phyloP scores from a whole-genome alignment of 768 basidiomycete species.

The Mycena rosella region DNA sequence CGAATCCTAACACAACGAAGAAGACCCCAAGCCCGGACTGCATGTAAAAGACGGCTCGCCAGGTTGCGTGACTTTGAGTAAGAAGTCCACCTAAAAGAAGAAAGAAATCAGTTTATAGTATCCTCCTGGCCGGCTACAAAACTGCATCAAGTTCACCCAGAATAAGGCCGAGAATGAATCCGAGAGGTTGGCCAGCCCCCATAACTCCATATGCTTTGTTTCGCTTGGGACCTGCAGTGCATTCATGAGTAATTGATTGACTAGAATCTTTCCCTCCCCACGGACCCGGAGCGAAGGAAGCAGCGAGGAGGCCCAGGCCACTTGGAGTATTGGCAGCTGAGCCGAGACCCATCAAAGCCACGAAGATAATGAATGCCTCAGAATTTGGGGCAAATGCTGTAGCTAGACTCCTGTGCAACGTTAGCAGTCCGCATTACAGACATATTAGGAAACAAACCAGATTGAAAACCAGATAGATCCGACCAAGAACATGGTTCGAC shows the following conservation, averaged over 20 bases:
- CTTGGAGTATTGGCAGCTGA: conserved; percentile 52
- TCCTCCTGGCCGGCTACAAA: too few relatives aligned
- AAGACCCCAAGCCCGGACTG: conserved; percentile 47
- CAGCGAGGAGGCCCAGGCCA: conserved; percentile 42
- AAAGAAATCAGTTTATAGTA: too few relatives aligned
- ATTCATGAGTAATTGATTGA: not conserved
- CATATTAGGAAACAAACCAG: conserved; percentile 38
- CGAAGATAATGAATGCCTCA: conserved; percentile 45
- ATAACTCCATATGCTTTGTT: conserved; percentile 50
- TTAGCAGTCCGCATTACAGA: not conserved
- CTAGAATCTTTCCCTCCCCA: not conserved
- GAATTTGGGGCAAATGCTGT: conserved; percentile 46
- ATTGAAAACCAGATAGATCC: conserved; percentile 49
- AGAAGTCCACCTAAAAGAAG: conserved; percentile 44
- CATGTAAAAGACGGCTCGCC: conserved; percentile 50
- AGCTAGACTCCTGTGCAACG: conserved; percentile 42
- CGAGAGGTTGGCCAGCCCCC: conserved; percentile 50
- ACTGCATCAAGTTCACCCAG: conserved; percentile 36
- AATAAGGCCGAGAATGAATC: conserved; percentile 49
- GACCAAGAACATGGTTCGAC: conserved; percentile 44
- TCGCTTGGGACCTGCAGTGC: conserved; percentile 41
- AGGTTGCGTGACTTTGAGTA: conserved; percentile 45
- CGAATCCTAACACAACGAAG: conserved; percentile 43
- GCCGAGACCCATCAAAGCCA: conserved; percentile 48
- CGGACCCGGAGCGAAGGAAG: conserved; percentile 43